phyloP scores from a whole-genome alignment of 495 filamentous ascomycete species.

The Pyronema omphalodes region DNA sequence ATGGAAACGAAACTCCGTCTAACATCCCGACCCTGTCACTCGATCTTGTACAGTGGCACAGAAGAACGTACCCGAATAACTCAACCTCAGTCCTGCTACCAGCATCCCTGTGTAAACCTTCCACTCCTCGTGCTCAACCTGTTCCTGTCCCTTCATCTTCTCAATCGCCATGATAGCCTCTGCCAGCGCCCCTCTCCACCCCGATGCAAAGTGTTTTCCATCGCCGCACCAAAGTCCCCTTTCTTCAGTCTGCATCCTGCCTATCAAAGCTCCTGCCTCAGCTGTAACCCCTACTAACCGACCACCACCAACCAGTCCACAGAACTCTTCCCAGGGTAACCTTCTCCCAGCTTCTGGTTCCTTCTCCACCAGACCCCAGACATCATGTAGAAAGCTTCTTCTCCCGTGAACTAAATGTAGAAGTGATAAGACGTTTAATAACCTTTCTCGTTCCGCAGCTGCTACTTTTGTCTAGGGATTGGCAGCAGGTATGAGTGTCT shows the following conservation, averaged over 20 bases:
- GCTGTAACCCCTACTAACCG: conserved; percentile 53
- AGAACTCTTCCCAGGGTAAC: conserved; percentile 47
- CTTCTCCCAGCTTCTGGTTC: conserved; percentile 24
- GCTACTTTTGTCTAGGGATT: conserved; percentile 27
- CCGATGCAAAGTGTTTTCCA: conserved; percentile 43
- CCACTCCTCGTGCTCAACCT: conserved; percentile 30
- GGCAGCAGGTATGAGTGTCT: conserved; percentile 31
- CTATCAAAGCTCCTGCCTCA: conserved; percentile 48
- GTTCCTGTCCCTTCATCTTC: conserved; percentile 29
- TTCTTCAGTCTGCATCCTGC: conserved; percentile 16
- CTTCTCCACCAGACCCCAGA: conserved; percentile 29
- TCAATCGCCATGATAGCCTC: conserved; percentile 6
- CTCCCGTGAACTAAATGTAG: conserved; percentile 37
- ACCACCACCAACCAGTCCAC: conserved; percentile 44
- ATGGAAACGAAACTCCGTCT: too few relatives aligned
- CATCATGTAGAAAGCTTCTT: conserved; percentile 32
- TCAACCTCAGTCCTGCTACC: conserved; percentile 48
- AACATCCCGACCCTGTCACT: not conserved
- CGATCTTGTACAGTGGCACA: not conserved
- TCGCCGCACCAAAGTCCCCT: conserved; percentile 44
- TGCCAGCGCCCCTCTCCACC: conserved; percentile 41
- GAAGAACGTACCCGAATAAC: conserved; percentile 44
- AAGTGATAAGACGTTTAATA: conserved; percentile 29
- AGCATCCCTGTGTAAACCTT: conserved; percentile 43
- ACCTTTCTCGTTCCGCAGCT: conserved; percentile 22